These are phyloP conservation scores for Tuber aestivum DNA, from an alignment of 495 filamentous ascomycete species.

Conservation along the genomic window DNA sequence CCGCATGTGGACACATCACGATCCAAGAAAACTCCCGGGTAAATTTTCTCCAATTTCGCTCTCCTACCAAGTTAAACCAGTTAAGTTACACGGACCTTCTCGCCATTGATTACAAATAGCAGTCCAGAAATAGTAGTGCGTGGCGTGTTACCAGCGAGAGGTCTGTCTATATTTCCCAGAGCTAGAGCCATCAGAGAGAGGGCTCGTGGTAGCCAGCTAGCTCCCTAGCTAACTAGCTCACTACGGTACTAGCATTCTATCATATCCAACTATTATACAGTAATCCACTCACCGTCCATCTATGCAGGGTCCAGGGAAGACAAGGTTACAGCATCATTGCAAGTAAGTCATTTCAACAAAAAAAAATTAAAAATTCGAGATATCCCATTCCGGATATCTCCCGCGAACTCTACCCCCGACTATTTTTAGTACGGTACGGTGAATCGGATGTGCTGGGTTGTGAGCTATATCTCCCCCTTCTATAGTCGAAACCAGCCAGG, in stretches of 20 bases:
- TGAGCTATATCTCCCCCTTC: neutral
- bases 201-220: neutral
- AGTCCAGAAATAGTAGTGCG: neutral
- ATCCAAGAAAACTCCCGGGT: neutral
- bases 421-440: neutral
- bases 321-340: neutral
- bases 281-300: neutral
- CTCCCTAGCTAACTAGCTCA: too few species aligned
- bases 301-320: neutral
- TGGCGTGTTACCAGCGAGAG: neutral
- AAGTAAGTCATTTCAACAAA: neutral
- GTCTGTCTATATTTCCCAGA: too few species aligned
- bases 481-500: neutral
- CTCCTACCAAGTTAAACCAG: neutral
- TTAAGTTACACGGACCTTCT: neutral
- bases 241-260: neutral
- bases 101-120: neutral
- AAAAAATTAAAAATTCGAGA: too few species aligned
- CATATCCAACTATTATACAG: too few species aligned
- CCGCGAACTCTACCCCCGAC: neutral
- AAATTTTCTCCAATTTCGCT: neutral
- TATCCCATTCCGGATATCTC: neutral
- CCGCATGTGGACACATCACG: neutral
- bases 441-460: neutral
- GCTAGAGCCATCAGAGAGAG: neutral